Conservation (phyloP, 2,329 filamentous ascomycete species). For the Fusarium nodosum region DNA sequence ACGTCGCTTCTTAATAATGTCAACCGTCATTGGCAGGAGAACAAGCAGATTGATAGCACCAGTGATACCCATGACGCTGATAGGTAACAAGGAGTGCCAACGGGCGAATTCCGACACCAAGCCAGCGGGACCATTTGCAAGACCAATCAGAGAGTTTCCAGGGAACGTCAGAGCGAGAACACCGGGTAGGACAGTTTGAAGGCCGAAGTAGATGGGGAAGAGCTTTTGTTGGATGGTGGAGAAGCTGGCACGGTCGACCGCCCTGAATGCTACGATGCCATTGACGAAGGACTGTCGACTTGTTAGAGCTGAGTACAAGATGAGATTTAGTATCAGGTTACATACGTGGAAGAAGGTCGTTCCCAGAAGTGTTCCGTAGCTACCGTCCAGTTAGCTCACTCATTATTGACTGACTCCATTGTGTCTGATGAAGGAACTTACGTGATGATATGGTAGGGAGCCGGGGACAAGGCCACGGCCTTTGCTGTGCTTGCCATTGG, state of each 20-base stretch:
- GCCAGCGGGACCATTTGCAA: conserved; percentile 64
- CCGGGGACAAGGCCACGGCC: conserved; percentile 71
- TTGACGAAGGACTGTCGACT: conserved; percentile 76
- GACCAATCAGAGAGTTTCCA: conserved; percentile 65
- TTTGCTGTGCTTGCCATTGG: conserved; percentile 63
- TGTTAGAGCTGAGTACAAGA: conserved; percentile 16
- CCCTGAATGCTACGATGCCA: conserved; percentile 80
- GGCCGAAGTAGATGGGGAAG: conserved; percentile 89
- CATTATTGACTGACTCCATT: background rate
- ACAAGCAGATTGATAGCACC: conserved; percentile 78
- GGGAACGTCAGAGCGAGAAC: conserved; percentile 85
- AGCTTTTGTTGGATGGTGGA: conserved; percentile 81
- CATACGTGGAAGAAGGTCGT: conserved; percentile 85
- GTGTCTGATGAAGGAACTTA: conserved; percentile 56
- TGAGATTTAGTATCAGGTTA: background rate
- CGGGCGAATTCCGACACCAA: conserved; percentile 72
- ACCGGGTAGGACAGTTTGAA: conserved; percentile 82
- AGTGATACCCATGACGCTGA: conserved; percentile 77
- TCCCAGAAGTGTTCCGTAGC: conserved; percentile 90
- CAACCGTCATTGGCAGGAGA: conserved; percentile 80
- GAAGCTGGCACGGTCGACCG: conserved; percentile 84
- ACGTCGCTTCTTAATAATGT: conserved; percentile 80
- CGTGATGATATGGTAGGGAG: conserved; percentile 83
- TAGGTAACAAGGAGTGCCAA: conserved; percentile 74
- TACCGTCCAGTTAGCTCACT: conserved; percentile 56